Evolutionary conservation across 2,329 filamentous ascomycete species (phyloP), one percentile per base, ranked within the genome.

Genomic region (Botrytis fabae): DNA sequence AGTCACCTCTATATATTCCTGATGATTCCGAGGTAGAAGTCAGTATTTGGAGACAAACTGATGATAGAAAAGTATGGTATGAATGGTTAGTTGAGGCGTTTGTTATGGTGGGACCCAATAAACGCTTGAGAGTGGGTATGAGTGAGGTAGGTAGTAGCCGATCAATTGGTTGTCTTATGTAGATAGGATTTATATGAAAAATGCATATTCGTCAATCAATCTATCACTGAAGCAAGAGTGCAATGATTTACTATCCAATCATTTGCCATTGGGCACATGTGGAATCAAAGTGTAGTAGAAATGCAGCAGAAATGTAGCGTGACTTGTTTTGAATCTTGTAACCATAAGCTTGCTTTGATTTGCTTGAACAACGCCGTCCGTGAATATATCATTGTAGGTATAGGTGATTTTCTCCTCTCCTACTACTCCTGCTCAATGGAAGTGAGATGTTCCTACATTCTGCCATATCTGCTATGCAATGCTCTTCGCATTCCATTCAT

Each of bases 61-160:
- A 99, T 80, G 94, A 98, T 81, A 90, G 92, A 54, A 97, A 93
- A 82, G 96, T 99, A 12, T 99, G 96, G 97, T 99, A 99, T 82
- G 96, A 99, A 82, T 99, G 96, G 96, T 86, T 96, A 74, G 91
- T 98, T 2, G 96, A 98, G 82, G 93, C 92, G 18, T 98, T 91
- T 82, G 87, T 86, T 32, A 91, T 88, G 85, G 83, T 89, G 68
- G 87, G 87, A 1, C 86, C 86, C n/a, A 85, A 86, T 57, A 84
- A 85, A 76, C 85, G 91, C 72, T 85, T 93, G 82, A 91, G 91
- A 82, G 84, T 94, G 28, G 91, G 86, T 8, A 85, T 85, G 65
- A 91, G 89, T 63, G 91, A 91, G 69, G 81, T 93, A 77, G 91
- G 91, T 79, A 92, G 88, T 78, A 92, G 90, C 80, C 86, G 88